Percentiles rank a stretch among this genome's conserved stretches.
phyloP scores from a whole-genome alignment of 73 alveolate species.

The Durusdinium trenchii region DNA sequence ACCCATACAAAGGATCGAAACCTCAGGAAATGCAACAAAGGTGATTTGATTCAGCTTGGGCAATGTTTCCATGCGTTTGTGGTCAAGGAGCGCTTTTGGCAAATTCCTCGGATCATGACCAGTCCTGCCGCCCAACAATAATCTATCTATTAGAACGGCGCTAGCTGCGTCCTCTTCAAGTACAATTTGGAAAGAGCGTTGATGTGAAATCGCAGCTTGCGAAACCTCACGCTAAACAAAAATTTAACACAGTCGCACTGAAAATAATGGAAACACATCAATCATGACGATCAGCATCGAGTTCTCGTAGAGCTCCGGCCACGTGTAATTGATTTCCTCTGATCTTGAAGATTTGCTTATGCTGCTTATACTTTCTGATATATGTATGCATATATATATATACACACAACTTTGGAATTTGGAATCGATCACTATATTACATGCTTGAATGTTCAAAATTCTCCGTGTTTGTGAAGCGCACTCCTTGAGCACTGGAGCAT shows the following conservation, averaged over 20 bases:
- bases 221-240: background rate
- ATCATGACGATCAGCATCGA: background rate
- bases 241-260: too few species aligned
- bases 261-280: too few species aligned
- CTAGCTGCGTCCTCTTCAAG: constrained; percentile 23
- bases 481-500: background rate
- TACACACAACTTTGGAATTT: background rate
- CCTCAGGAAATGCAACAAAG: background rate
- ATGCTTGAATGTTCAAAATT: background rate
- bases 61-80: background rate
- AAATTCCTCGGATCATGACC: background rate
- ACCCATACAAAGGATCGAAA: constrained; percentile 42
- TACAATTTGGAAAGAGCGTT: background rate
- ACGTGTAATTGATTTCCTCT: constrained; percentile 16
- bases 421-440: background rate
- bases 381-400: background rate
- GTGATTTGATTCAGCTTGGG: background rate
- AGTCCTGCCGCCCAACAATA: background rate
- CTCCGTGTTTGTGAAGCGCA: background rate
- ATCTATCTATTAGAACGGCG: background rate
- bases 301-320: constrained; percentile 62
- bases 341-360: background rate
- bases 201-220: constrained; percentile 46
- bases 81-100: background rate
- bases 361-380: background rate